Evolutionary conservation across 2,329 filamentous ascomycete species (phyloP).

Genomic region (Clonostachys rosea): DNA sequence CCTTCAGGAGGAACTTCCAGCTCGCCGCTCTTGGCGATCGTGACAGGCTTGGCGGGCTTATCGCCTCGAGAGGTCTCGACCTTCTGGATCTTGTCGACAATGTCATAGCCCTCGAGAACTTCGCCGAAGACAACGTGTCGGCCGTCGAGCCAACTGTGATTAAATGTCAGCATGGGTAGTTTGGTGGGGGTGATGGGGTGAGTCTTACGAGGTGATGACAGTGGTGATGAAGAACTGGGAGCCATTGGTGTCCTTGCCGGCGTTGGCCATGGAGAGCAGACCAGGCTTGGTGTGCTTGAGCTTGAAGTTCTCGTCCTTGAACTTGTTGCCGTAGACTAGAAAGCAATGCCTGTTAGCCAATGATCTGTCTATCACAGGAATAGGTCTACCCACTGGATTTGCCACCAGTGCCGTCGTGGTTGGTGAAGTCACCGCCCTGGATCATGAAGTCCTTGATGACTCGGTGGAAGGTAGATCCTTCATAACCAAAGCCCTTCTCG

Average conservation of each 20-base stretch:
- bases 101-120: conserved; percentile 79
- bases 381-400: conserved; percentile 64
- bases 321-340: conserved; percentile 75
- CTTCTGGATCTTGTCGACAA: conserved; percentile 76
- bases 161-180: conserved; percentile 1
- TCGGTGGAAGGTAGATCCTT: conserved; percentile 81
- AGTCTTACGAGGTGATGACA: conserved; percentile 65
- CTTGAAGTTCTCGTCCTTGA: conserved; percentile 92
- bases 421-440: conserved; percentile 86
- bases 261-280: conserved; percentile 80
- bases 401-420: conserved; percentile 75
- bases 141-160: conserved; percentile 70
- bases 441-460: conserved; percentile 92
- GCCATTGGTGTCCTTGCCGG: conserved; percentile 81
- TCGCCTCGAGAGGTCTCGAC: conserved; percentile 60
- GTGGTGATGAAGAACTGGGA: conserved; percentile 92
- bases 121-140: conserved; percentile 86
- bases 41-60: conserved; percentile 65
- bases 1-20: conserved; percentile 81
- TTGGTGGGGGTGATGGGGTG: not conserved
- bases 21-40: conserved; percentile 81
- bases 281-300: conserved; percentile 86
- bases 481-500: conserved; percentile 81
- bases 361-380: not conserved
- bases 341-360: conserved; percentile 8